Conservation (phyloP, 306 rosid species). For the Sesbania bispinosa region DNA sequence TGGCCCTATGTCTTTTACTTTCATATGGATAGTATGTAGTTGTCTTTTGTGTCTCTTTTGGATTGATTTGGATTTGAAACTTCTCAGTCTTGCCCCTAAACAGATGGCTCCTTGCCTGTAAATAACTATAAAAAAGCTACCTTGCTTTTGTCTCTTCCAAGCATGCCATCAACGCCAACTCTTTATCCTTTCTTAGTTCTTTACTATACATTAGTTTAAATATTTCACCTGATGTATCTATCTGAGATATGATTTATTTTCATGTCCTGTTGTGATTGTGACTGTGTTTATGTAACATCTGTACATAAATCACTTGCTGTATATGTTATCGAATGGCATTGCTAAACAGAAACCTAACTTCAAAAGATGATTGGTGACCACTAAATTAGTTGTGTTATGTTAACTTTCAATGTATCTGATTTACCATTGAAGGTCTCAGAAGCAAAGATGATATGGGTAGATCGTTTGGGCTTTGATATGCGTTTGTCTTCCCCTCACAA, state of each 20-base stretch:
- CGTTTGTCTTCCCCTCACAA: constrained; percentile 55
- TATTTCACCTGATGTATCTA: not conserved
- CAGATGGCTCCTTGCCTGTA: no score
- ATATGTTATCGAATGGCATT: not conserved
- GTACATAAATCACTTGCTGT: not conserved
- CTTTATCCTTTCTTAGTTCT: no score
- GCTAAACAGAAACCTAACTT: constrained; percentile 1
- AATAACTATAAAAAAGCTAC: not conserved
- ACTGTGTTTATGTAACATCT: not conserved
- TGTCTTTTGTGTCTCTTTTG: not conserved
- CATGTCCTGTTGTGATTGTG: not conserved
- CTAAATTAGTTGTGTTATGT: constrained; percentile 8
- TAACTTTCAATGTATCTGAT: constrained; percentile 3
- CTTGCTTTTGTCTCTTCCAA: not conserved
- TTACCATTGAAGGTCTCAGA: constrained; percentile 59
- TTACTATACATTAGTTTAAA: not conserved
- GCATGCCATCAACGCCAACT: not conserved
- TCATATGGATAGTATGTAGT: not conserved
- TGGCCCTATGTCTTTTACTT: constrained; percentile 8
- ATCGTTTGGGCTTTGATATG: constrained; percentile 83
- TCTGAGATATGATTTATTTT: not conserved
- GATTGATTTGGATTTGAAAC: not conserved
- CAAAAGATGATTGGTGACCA: not conserved
- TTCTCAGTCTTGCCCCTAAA: not conserved
- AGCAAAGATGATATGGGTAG: constrained; percentile 92